Percentiles rank a stretch among this genome's conserved stretches.
Conservation (phyloP, 148 eudicot genomes). For the Rhododendron griersonianum region DNA sequence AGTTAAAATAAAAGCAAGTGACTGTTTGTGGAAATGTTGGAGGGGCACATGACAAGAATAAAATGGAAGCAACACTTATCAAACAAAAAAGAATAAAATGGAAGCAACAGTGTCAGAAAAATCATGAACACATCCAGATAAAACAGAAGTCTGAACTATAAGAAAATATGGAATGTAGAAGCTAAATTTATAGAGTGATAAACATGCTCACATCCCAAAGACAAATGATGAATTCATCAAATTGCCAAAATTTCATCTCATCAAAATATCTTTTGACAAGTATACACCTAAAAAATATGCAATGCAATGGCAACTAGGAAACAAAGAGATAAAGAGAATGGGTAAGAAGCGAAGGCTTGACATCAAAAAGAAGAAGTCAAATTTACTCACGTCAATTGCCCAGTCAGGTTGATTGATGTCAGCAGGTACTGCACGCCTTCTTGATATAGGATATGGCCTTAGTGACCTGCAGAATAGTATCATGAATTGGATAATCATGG, state of each 20-base stretch:
- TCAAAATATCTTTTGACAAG: neutral
- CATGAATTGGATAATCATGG: constrained; percentile 5
- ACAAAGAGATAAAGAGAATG: neutral
- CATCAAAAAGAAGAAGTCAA: constrained; percentile 4
- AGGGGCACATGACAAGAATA: neutral
- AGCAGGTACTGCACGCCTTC: constrained; percentile 59
- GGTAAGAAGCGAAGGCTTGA: neutral
- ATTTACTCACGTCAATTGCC: constrained; percentile 76
- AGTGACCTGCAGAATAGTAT: constrained; percentile 45
- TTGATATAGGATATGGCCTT: constrained; percentile 79
- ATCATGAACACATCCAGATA: neutral
- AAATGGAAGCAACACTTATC: neutral
- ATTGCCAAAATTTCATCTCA: neutral
- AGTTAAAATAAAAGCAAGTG: neutral
- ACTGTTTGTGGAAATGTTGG: neutral
- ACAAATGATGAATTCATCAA: neutral
- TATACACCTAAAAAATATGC: neutral
- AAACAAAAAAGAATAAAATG: constrained; percentile 14
- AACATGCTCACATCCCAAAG: neutral
- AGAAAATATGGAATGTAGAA: neutral
- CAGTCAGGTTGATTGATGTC: constrained; percentile 81
- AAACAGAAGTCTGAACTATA: neutral
- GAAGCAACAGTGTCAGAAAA: neutral
- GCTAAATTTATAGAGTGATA: neutral
- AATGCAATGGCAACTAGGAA: neutral